Conservation (phyloP, 495 filamentous ascomycete genomes). For the Podospora conica region DNA sequence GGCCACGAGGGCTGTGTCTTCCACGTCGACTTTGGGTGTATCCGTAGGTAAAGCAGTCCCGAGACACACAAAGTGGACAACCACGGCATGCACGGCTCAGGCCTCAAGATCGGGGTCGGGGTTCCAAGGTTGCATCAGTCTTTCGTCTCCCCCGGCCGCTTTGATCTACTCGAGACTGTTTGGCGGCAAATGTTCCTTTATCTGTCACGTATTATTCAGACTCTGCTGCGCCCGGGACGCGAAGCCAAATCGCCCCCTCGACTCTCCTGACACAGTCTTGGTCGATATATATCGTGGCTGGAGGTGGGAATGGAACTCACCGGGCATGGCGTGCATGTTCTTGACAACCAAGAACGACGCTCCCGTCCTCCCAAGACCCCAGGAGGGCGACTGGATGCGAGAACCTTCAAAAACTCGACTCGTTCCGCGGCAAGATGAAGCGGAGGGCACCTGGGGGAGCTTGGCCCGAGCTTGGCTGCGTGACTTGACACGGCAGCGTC, state of each 20-base stretch:
- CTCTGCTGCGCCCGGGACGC: not conserved
- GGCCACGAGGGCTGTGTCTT: not conserved
- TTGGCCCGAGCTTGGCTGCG: not conserved
- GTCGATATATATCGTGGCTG: not conserved
- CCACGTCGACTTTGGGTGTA: not conserved
- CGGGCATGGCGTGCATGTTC: not conserved
- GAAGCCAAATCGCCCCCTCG: not conserved
- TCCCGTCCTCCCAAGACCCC: not conserved
- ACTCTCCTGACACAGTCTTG: not conserved
- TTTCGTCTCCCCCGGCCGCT: not conserved
- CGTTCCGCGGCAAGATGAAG: not conserved
- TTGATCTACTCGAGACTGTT: not conserved
- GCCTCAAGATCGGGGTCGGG: not conserved
- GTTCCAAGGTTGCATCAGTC: not conserved
- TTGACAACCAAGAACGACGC: not conserved
- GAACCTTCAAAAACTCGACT: no score
- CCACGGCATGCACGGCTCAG: conserved; percentile 2
- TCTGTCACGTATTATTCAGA: no score
- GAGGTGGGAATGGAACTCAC: not conserved
- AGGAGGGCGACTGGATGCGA: not conserved
- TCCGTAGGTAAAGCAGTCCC: not conserved
- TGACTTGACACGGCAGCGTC: not conserved
- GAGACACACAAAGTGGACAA: not conserved
- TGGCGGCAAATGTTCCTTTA: not conserved
- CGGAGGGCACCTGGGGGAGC: not conserved